phyloP scores from a whole-genome alignment of 2,329 filamentous ascomycete species.

The Fusarium falciforme region DNA sequence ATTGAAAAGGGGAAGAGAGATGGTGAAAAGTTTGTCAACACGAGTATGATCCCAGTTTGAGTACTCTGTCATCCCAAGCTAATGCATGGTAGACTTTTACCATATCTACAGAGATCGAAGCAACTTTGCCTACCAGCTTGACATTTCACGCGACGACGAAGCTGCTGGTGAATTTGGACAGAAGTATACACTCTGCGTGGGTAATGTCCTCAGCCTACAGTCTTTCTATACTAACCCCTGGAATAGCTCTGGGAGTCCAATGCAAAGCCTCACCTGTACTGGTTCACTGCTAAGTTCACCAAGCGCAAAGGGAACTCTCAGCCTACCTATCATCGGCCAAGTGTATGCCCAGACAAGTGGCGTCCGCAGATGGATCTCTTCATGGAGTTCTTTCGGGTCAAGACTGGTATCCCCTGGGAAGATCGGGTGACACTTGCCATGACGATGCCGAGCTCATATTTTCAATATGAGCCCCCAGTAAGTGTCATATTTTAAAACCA shows the following conservation, averaged over 20 bases:
- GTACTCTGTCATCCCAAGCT: not conserved
- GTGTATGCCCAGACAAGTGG: constrained; percentile 53
- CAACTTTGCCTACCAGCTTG: constrained; percentile 73
- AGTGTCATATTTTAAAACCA: constrained; percentile 28
- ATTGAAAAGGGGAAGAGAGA: constrained; percentile 53
- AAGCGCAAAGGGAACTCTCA: constrained; percentile 53
- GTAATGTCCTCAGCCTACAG: constrained; percentile 37
- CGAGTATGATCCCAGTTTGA: constrained; percentile 51
- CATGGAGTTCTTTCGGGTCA: constrained; percentile 65
- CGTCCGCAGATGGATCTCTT: constrained; percentile 62
- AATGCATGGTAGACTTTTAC: constrained; percentile 61
- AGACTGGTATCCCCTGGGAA: constrained; percentile 71
- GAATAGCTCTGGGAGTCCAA: constrained; percentile 76
- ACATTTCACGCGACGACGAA: constrained; percentile 65
- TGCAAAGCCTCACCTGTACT: constrained; percentile 69
- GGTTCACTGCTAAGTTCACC: constrained; percentile 65
- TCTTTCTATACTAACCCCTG: not conserved
- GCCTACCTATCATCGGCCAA: constrained; percentile 53
- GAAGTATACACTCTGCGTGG: constrained; percentile 69
- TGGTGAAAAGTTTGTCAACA: constrained; percentile 59
- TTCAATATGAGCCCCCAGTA: constrained; percentile 62
- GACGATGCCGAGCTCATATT: constrained; percentile 47
- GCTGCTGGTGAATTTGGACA: constrained; percentile 62
- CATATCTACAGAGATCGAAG: constrained; percentile 72
- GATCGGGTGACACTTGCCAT: constrained; percentile 56